Conservation (phyloP, 257 asterid genomes). For the Ocimum tenuiflorum region DNA sequence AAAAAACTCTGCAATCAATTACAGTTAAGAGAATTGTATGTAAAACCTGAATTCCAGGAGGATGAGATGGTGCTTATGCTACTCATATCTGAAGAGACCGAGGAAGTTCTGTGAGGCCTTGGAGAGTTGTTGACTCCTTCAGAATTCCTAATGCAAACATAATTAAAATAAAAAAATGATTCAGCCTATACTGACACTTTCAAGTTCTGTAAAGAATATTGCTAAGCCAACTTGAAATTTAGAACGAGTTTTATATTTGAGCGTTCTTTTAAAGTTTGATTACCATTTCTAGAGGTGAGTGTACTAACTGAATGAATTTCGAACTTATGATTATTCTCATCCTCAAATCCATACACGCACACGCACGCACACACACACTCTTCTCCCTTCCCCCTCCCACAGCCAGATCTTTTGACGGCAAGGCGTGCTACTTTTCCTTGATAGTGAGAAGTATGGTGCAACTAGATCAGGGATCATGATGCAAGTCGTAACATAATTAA, state of each 20-base stretch:
- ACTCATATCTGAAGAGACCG: conserved; percentile 83
- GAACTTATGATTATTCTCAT: not conserved
- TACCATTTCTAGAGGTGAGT: not conserved
- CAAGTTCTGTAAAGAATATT: conserved; percentile 5
- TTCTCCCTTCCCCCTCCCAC: too few species aligned
- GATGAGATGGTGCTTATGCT: conserved; percentile 54
- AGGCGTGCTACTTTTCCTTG: too few species aligned
- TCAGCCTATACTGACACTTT: conserved; percentile 7
- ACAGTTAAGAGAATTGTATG: conserved; percentile 3
- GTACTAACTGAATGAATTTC: not conserved
- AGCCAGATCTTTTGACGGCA: too few species aligned
- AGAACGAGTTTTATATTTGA: not conserved
- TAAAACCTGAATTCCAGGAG: conserved; percentile 58
- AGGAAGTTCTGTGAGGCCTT: conserved; percentile 65
- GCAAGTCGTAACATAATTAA: too few species aligned
- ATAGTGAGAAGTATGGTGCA: too few species aligned
- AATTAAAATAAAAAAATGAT: conserved; percentile 9
- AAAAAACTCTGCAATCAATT: not conserved
- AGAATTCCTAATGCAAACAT: conserved; percentile 34
- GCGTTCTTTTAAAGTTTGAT: not conserved
- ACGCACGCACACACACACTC: not conserved
- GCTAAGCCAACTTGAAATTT: not conserved
- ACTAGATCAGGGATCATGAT: too few species aligned
- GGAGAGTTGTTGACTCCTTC: conserved; percentile 45
- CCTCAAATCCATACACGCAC: not conserved